Conservation (phyloP, 2,329 filamentous ascomycete species). For the Pyricularia sp. region DNA sequence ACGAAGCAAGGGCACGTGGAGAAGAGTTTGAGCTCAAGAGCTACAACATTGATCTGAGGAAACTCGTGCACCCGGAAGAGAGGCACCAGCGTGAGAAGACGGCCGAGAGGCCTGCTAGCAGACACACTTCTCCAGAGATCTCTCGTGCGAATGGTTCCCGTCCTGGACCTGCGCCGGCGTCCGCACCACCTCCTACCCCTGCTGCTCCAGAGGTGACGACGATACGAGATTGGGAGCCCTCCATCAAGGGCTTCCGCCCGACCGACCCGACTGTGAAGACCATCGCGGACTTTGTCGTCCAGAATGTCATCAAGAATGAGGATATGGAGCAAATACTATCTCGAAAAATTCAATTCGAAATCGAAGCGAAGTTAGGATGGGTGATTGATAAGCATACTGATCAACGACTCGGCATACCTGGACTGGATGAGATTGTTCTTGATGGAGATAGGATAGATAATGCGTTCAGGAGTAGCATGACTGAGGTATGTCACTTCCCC, state of each 20-base stretch:
- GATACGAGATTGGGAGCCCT: constrained; percentile 53
- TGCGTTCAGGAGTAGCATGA: constrained; percentile 83
- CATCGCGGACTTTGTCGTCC: constrained; percentile 75
- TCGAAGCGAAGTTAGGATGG: constrained; percentile 87
- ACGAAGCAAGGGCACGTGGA: constrained; percentile 18
- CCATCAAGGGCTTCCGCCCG: constrained; percentile 61
- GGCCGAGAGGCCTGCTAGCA: constrained; percentile 25
- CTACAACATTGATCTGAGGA: constrained; percentile 36
- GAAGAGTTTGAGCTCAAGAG: constrained; percentile 20
- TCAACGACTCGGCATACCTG: constrained; percentile 54
- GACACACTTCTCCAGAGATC: constrained; percentile 37
- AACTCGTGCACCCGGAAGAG: constrained; percentile 13
- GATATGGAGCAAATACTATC: constrained; percentile 54
- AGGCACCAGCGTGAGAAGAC: constrained; percentile 10
- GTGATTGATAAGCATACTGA: constrained; percentile 66
- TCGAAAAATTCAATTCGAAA: constrained; percentile 69
- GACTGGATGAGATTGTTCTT: neutral
- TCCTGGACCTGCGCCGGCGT: constrained; percentile 7
- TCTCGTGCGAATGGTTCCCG: constrained; percentile 15
- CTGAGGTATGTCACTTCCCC: constrained; percentile 49
- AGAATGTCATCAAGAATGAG: constrained; percentile 58
- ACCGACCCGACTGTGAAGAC: constrained; percentile 65
- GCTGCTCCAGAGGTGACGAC: constrained; percentile 9
- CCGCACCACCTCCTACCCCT: neutral
- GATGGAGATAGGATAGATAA: constrained; percentile 21